Conservation (phyloP, 176 grass and related monocot genomes). For the Phragmites australis region DNA sequence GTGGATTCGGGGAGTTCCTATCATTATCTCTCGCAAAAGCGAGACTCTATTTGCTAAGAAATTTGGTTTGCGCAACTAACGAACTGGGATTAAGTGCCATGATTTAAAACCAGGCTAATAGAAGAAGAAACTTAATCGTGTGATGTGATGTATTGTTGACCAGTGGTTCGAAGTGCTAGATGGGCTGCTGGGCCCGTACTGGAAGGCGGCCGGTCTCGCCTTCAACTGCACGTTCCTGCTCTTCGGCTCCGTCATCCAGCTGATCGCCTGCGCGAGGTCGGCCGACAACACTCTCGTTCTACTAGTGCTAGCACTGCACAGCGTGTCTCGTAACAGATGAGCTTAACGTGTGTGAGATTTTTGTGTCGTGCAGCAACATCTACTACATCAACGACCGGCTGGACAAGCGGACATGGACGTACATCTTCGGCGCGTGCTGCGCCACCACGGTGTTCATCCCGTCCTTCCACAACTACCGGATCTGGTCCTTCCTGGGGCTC, state of each 20-base stretch:
- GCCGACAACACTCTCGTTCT: not conserved
- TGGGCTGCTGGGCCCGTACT: slow-evolving; percentile 74
- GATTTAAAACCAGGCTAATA: not conserved
- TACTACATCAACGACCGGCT: slow-evolving; percentile 91
- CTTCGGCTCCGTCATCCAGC: slow-evolving; percentile 77
- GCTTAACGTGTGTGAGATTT: not conserved
- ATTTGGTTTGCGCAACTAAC: not conserved
- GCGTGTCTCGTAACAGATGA: not conserved
- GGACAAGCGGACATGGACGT: slow-evolving; percentile 91
- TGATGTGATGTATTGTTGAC: slow-evolving; percentile 32
- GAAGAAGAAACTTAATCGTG: not conserved
- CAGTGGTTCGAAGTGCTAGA: slow-evolving; percentile 89
- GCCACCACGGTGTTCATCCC: slow-evolving; percentile 86
- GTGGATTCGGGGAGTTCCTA: not conserved
- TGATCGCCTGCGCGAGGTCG: slow-evolving; percentile 75
- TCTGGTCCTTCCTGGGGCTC: slow-evolving; percentile 87
- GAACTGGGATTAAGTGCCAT: not conserved
- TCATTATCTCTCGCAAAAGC: slow-evolving; percentile 11
- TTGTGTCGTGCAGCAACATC: slow-evolving; percentile 44
- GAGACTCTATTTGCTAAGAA: not conserved
- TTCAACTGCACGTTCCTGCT: slow-evolving; percentile 86
- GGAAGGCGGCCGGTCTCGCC: slow-evolving; percentile 67
- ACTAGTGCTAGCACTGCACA: not conserved
- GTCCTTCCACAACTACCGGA: slow-evolving; percentile 93
- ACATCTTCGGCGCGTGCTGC: slow-evolving; percentile 89